These are phyloP conservation scores for Spergularia bocconei DNA, from an alignment of 148 eudicot species.

Conservation along the genomic window DNA sequence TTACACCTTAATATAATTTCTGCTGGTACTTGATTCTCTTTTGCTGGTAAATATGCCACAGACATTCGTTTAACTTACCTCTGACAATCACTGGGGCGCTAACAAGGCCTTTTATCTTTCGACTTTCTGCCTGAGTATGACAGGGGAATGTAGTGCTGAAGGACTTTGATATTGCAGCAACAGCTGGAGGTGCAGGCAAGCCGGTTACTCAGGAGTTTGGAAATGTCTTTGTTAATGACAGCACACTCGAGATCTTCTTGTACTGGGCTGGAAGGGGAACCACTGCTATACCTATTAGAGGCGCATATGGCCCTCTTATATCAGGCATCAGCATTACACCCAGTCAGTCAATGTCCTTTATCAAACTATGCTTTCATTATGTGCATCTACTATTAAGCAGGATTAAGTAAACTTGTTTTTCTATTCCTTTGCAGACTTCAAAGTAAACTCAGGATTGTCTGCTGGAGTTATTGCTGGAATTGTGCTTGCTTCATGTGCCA, in stretches of 20 bases:
- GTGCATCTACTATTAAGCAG: background rate
- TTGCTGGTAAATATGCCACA: too few species aligned
- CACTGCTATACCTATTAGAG: constrained; percentile 55
- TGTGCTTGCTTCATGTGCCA: constrained; percentile 41
- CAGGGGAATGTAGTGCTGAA: constrained; percentile 52
- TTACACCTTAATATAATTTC: too few species aligned
- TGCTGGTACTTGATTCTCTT: background rate
- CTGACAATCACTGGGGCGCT: too few species aligned
- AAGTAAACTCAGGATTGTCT: constrained; percentile 45
- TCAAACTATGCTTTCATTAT: background rate
- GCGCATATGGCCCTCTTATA: constrained; percentile 79
- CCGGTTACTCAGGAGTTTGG: constrained; percentile 32
- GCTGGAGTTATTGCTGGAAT: constrained; percentile 61
- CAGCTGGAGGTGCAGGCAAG: constrained; percentile 64
- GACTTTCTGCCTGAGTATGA: background rate
- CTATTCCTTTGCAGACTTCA: constrained; percentile 48
- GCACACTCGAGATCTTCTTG: constrained; percentile 65
- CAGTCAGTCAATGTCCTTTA: constrained; percentile 39
- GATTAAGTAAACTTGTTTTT: background rate
- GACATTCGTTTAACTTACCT: background rate
- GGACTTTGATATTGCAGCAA: constrained; percentile 54
- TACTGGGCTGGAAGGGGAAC: constrained; percentile 90
- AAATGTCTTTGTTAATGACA: constrained; percentile 46
- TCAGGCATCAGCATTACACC: constrained; percentile 80
- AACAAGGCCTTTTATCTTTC: background rate